Evolutionary conservation across 768 basidiomycete species (phyloP).

Genomic region (Lactarius tabidus): DNA sequence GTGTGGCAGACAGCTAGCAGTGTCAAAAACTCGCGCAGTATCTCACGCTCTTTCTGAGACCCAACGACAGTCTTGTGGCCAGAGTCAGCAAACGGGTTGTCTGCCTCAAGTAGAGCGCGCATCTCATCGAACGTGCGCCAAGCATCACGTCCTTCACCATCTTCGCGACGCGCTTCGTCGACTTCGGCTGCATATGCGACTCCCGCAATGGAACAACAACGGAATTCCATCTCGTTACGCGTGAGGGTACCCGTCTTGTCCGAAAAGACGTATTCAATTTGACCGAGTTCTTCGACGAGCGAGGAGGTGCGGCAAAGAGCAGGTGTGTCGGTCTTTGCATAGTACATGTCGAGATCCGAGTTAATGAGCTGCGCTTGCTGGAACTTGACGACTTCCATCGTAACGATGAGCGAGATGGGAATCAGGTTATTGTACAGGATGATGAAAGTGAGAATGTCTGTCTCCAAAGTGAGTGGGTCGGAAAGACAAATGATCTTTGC

Average conservation of each 20-base stretch:
- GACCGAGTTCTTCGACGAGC: slow-evolving; percentile 96
- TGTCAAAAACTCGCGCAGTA: slow-evolving; percentile 35
- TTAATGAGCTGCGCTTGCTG: slow-evolving; percentile 98
- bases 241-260: slow-evolving; percentile 96
- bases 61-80: slow-evolving; percentile 28
- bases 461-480: slow-evolving; percentile 10
- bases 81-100: slow-evolving; percentile 54
- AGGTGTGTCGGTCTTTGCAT: slow-evolving; percentile 90
- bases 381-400: slow-evolving; percentile 99
- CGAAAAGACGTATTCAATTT: slow-evolving; percentile 95
- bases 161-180: slow-evolving; percentile 75
- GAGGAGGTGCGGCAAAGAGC: slow-evolving; percentile 97
- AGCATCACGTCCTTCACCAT: slow-evolving; percentile 50
- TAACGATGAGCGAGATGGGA: slow-evolving; percentile 97
- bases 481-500: neutral
- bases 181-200: slow-evolving; percentile 86
- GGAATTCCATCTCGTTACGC: slow-evolving; percentile 98
- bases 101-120: slow-evolving; percentile 47
- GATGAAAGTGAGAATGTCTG: slow-evolving; percentile 96
- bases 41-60: slow-evolving; percentile 37
- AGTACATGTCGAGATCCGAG: slow-evolving; percentile 98
- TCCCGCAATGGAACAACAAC: slow-evolving; percentile 84
- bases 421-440: slow-evolving; percentile 99
- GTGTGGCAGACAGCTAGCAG: slow-evolving; percentile 92
- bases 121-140: slow-evolving; percentile 84